Evolutionary conservation across 768 basidiomycete species (phyloP).

Genomic region (Albatrellus ellisii): DNA sequence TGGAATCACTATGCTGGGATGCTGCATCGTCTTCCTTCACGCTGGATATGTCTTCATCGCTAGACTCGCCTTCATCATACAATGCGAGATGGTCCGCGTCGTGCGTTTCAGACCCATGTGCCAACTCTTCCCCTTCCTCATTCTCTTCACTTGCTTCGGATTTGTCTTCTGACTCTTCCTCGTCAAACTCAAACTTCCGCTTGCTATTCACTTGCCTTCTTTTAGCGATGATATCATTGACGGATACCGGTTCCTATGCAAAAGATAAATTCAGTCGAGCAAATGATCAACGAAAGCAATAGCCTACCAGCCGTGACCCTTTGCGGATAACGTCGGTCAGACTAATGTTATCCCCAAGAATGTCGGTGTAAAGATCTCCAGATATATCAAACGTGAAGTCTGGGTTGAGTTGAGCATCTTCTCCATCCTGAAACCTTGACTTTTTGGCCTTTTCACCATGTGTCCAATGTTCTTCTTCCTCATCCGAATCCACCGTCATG

Average conservation of each 20-base stretch:
- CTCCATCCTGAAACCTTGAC: constrained; percentile 22
- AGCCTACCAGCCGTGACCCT: constrained; percentile 46
- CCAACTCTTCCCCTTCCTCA: constrained; percentile 26
- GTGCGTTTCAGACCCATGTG: constrained; percentile 18
- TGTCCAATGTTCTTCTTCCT: constrained; percentile 47
- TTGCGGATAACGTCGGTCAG: constrained; percentile 47
- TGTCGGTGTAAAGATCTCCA: constrained; percentile 54
- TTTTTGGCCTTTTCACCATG: constrained; percentile 1
- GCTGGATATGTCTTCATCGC: constrained; percentile 13
- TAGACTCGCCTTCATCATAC: constrained; percentile 14
- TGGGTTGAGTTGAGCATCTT: constrained; percentile 58
- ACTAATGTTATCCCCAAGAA: constrained; percentile 28
- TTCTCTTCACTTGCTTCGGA: constrained; percentile 16
- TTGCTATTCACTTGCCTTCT: constrained; percentile 40
- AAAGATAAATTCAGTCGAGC: constrained; percentile 3
- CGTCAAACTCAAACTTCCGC: no score
- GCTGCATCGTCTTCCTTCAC: constrained; percentile 15
- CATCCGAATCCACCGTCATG: constrained; percentile 76
- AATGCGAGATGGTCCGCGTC: constrained; percentile 16
- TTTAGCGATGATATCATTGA: constrained; percentile 86
- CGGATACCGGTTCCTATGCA: constrained; percentile 59
- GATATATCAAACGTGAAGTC: constrained; percentile 73
- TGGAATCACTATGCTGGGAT: constrained; percentile 23
- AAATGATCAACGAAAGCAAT: constrained; percentile 1
- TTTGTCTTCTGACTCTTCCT: no score